Base-by-base conservation (phyloP, 345 rosid genomes). In the Acer saccharum region DNA sequence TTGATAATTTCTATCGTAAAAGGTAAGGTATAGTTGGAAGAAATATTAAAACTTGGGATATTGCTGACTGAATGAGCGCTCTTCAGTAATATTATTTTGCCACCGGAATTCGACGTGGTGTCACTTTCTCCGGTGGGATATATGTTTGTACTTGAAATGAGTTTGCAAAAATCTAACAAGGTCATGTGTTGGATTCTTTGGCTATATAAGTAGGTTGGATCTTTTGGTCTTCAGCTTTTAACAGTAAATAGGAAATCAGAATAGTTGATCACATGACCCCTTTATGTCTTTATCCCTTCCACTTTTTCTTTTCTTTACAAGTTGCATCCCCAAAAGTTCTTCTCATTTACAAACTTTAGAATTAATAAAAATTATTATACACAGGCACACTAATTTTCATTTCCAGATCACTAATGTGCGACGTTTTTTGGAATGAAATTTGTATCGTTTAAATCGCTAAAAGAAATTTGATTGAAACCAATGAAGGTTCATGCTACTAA, bases 101-200 rank as follows among this genome's bases (percentile, higher is more conserved):
- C 4, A 4, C 39, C 39, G 39, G 39, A 35, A 35, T 35, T 35
- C 6, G 39, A 35, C 39, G 6, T 35, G 39, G 39, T 35, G 39
- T 35, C 39, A 35, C 39, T 4, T 35, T 35, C 39, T 4, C 39
- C 39, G 39, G 39, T 35, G 76, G 83, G 74, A 74, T 69, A 83
- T 72, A 79, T 77, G 35, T 64, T 71, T 29, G 73, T 41, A 57
- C 73, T 58, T 57, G 60, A 48, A 39, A n/a, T 69, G 71, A 55
- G 29, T 76, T 69, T 76, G 80, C 84, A 74, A 76, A 76, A 68
- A 79, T 84, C 78, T 55, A 77, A 74, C 83, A 74, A 79, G 41
- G n/a, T 81, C 76, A 84, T 77, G 87, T 84, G 87, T 82, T 74
- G 68, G 87, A 84, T 84, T 84, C 87, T 81, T 69, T 32, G 68